Conservation (phyloP, 352 stramenopile genomes). For the Pythium oligandrum region DNA sequence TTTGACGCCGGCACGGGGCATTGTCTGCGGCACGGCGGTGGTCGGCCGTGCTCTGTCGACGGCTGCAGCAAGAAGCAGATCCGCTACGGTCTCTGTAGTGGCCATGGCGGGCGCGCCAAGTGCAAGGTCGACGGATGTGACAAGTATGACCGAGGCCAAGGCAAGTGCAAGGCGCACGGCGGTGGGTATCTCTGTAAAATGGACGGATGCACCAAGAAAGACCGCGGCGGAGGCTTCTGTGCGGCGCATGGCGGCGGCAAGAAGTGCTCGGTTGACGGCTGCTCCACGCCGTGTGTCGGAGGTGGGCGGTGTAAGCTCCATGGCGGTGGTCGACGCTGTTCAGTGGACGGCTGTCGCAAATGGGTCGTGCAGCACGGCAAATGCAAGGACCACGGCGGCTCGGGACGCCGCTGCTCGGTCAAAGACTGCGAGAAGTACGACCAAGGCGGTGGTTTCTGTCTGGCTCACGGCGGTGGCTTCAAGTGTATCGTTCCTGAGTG, state of each 20-base stretch:
- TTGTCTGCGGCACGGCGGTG: constrained; percentile 70
- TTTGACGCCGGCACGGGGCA: constrained; percentile 62
- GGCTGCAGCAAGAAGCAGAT: constrained; percentile 74
- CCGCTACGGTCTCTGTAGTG: constrained; percentile 70
- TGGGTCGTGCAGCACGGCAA: constrained; percentile 66
- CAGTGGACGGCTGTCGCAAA: constrained; percentile 37
- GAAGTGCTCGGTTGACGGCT: constrained; percentile 73
- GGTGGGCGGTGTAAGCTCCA: constrained; percentile 68
- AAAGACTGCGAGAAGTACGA: constrained; percentile 74
- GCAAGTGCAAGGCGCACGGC: constrained; percentile 79
- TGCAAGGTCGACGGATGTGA: constrained; percentile 73
- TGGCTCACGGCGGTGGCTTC: constrained; percentile 66
- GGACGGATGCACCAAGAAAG: constrained; percentile 74
- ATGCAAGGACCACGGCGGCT: constrained; percentile 75
- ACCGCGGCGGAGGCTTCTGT: constrained; percentile 79
- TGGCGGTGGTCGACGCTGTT: constrained; percentile 54
- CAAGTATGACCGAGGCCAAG: constrained; percentile 72
- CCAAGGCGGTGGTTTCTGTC: constrained; percentile 70
- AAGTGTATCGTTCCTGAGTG: constrained; percentile 65
- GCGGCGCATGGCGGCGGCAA: constrained; percentile 75
- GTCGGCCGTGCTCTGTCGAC: constrained; percentile 46
- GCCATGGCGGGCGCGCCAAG: constrained; percentile 61
- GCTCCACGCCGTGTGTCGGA: constrained; percentile 60
- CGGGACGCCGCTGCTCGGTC: constrained; percentile 59
- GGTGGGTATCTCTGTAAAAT: constrained; percentile 78